Base-by-base conservation (phyloP, 768 basidiomycete genomes). In the Boletus vinaceobasis region DNA sequence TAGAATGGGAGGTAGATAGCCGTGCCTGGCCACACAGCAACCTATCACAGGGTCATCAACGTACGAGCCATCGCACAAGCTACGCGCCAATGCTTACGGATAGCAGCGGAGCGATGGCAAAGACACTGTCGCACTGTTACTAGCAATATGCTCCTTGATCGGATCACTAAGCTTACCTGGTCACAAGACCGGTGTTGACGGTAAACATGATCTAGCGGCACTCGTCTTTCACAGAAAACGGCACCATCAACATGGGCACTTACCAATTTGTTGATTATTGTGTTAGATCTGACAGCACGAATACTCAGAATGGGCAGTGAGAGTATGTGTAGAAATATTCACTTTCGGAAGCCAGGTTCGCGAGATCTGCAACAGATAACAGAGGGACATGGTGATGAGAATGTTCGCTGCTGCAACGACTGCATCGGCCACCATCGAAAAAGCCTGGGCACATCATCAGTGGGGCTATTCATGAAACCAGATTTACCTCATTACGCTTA, bases 391-490 rank as follows among this genome's bases (percentile, higher is more conserved):
- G 0, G 83, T 81, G 35, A 85, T 85, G 7, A 79, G 62, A 17
- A 84, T 70, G 43, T 84, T 83, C 2, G 75, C 73, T 17, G 72
- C 71, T 1, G 79, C 80, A 0, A 81, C 80, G 10, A 82, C 64
- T 1, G 78, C 83, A 56, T 85, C 83, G 59, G 84, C 77, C 1
- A 82, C 71, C 50, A 83, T 79, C 0, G 82, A 79, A 43, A 83
- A 65, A 13, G 72, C 29, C 67, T 68, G 26, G 4, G 10, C 7
- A 5, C 13, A 1, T 42, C 29, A 37, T 65, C 42, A 63, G 48
- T 17, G 7, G 6, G 14, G 11, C 9, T 10, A 3, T 39, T 39
- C 26, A 11, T 5, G 7, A 15, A 0, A 36, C 8, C 29, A 2
- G 29, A 26, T 29, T n/a, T 1, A 9, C 19, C 9, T 9, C 8